Conservation (phyloP, 2,329 filamentous ascomycete genomes). For the Penicillium concentricum region DNA sequence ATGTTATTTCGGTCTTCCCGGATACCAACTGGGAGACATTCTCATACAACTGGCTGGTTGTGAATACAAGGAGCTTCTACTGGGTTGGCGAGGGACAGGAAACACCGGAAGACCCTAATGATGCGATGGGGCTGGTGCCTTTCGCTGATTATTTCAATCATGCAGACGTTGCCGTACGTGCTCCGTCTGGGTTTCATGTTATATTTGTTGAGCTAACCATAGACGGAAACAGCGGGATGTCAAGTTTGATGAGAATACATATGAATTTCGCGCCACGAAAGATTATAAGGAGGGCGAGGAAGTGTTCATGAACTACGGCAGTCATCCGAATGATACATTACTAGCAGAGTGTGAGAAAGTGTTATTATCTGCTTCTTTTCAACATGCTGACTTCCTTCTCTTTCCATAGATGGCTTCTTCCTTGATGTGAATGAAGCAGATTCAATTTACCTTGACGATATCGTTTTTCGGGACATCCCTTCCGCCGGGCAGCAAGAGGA, state of each 20-base stretch:
- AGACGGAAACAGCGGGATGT: slow-evolving; percentile 36
- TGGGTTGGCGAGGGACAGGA: slow-evolving; percentile 49
- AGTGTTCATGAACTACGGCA: slow-evolving; percentile 46
- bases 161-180: slow-evolving; percentile 41
- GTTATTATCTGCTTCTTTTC: not conserved
- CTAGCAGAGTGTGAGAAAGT: slow-evolving; percentile 42
- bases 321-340: slow-evolving; percentile 46
- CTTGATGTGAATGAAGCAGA: slow-evolving; percentile 43
- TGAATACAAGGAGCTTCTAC: slow-evolving; percentile 62
- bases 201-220: not conserved
- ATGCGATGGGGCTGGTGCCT: slow-evolving; percentile 47
- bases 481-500: slow-evolving; percentile 31
- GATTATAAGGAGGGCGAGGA: slow-evolving; percentile 42
- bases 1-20: slow-evolving; percentile 46
- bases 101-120: slow-evolving; percentile 40
- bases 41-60: slow-evolving; percentile 59
- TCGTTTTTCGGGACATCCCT: slow-evolving; percentile 36
- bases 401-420: slow-evolving; percentile 42
- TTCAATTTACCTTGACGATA: slow-evolving; percentile 43
- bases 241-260: slow-evolving; percentile 35
- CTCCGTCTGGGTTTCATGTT: not conserved
- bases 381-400: not conserved
- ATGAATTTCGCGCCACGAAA: slow-evolving; percentile 37
- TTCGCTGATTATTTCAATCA: slow-evolving; percentile 52
- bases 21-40: slow-evolving; percentile 45